Evolutionary conservation across 2,329 filamentous ascomycete genomes (phyloP).

Genomic region (Hypomyces rosellus): DNA sequence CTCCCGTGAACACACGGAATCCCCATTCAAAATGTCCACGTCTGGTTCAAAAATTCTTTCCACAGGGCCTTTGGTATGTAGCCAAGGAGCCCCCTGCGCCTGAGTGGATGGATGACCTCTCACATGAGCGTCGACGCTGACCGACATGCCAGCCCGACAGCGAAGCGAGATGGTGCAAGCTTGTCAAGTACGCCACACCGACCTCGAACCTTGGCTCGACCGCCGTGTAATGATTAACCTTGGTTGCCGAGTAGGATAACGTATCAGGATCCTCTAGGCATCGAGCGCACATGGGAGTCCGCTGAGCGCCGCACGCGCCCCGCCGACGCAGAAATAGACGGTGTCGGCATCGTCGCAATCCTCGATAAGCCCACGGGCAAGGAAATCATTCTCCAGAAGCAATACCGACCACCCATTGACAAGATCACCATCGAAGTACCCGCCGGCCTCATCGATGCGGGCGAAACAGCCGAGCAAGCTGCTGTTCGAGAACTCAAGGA

Average conservation of each 20-base stretch:
- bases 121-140: neutral
- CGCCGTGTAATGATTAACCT: neutral
- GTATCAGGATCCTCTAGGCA: constrained; percentile 58
- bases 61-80: neutral
- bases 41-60: neutral
- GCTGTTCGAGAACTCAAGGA: constrained; percentile 59
- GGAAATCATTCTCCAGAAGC: constrained; percentile 59
- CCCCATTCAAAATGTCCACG: neutral
- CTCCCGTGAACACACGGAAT: no score
- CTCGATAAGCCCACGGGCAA: constrained; percentile 48
- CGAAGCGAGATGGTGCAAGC: neutral
- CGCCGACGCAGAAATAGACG: constrained; percentile 56
- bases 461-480: constrained; percentile 54
- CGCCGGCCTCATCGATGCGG: constrained; percentile 56
- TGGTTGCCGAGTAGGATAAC: constrained; percentile 39
- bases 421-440: constrained; percentile 57
- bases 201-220: constrained; percentile 1
- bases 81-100: neutral
- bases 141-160: neutral
- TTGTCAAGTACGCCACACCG: constrained; percentile 41
- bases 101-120: neutral
- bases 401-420: constrained; percentile 58
- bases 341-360: constrained; percentile 67
- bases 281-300: constrained; percentile 61
- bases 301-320: constrained; percentile 65